Evolutionary conservation across 2,329 filamentous ascomycete species (phyloP).

Genomic region (Alternaria hordeiaustralica): DNA sequence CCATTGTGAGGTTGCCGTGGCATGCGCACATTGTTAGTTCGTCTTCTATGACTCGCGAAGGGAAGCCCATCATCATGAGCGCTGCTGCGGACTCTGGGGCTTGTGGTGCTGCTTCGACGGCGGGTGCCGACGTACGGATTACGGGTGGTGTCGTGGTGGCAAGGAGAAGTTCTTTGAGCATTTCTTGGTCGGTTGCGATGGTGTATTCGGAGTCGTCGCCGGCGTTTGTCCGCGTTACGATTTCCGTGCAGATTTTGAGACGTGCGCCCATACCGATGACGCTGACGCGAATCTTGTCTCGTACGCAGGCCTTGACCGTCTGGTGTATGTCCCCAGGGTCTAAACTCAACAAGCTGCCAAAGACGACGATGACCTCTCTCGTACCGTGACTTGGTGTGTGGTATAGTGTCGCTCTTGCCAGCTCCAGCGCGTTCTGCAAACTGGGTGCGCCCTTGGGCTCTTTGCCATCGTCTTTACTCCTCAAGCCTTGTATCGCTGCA

Average conservation of each 20-base stretch:
- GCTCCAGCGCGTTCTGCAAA: constrained; percentile 93
- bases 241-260: constrained; percentile 88
- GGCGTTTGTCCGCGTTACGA: constrained; percentile 85
- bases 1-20: constrained; percentile 79
- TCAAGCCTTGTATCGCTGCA: constrained; percentile 72
- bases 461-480: constrained; percentile 66
- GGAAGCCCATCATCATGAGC: constrained; percentile 97
- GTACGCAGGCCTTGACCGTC: constrained; percentile 79
- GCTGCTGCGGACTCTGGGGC: constrained; percentile 54
- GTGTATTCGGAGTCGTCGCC: constrained; percentile 79
- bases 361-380: constrained; percentile 88
- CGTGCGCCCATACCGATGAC: constrained; percentile 91
- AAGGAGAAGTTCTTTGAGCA: constrained; percentile 89
- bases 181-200: constrained; percentile 83
- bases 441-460: constrained; percentile 59
- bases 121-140: constrained; percentile 64
- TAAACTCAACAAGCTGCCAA: constrained; percentile 86
- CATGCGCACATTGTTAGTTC: constrained; percentile 84
- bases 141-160: constrained; percentile 88
- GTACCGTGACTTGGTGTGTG: constrained; percentile 94
- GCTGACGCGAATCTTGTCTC: constrained; percentile 83
- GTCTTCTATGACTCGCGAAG: constrained; percentile 79
- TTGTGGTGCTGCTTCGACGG: constrained; percentile 37
- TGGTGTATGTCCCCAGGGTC: constrained; percentile 96
- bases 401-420: constrained; percentile 90